Conservation (phyloP, 495 filamentous ascomycete genomes). For the Penicillium salamii region DNA sequence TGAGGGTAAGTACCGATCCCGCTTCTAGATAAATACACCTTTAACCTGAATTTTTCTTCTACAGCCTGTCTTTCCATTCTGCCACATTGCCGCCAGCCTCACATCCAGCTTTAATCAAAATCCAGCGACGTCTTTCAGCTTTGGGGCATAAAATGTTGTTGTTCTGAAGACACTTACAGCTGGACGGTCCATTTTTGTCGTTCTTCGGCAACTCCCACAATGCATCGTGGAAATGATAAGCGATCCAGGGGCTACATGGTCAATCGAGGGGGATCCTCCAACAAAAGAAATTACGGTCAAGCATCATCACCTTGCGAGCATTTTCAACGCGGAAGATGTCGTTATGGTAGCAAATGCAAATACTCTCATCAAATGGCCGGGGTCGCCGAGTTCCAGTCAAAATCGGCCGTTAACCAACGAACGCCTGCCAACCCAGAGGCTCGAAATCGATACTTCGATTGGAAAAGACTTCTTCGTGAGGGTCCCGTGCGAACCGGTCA, state of each 20-base stretch:
- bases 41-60: too few species aligned
- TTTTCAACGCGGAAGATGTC: constrained; percentile 12
- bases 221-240: too few species aligned
- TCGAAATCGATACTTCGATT: constrained; percentile 15
- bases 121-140: too few species aligned
- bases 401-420: not conserved
- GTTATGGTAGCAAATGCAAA: constrained; percentile 9
- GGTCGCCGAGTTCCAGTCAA: not conserved
- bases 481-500: not conserved
- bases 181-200: too few species aligned
- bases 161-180: too few species aligned
- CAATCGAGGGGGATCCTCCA: constrained; percentile 4
- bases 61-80: too few species aligned
- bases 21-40: too few species aligned
- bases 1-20: too few species aligned
- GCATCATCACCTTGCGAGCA: not conserved
- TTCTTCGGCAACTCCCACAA: too few species aligned
- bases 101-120: too few species aligned
- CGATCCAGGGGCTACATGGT: constrained; percentile 4
- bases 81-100: too few species aligned
- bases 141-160: too few species aligned
- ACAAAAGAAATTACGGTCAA: constrained; percentile 6
- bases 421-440: not conserved
- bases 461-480: constrained; percentile 8
- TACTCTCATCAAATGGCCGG: constrained; percentile 8